Conservation (phyloP, 2,329 filamentous ascomycete genomes). For the Neurospora crassa region DNA sequence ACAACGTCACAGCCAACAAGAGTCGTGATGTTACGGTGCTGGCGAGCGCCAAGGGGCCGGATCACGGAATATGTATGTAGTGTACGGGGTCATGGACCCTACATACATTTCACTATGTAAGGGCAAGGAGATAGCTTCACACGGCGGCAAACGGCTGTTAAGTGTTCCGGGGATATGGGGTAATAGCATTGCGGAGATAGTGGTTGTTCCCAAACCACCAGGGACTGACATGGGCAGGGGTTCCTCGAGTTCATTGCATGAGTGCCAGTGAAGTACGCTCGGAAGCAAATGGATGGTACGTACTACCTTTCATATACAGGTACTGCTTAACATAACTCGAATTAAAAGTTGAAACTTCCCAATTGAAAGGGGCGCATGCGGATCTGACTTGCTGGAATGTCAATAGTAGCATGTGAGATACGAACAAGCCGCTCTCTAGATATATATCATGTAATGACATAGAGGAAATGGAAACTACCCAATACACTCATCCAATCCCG, state of each 20-base stretch:
- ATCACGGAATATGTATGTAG: neutral
- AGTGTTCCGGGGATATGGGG: slow-evolving; percentile 16
- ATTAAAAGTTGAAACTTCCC: neutral
- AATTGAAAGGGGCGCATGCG: neutral
- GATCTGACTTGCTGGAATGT: neutral
- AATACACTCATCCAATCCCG: neutral
- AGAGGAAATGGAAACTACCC: neutral
- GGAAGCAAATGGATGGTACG: neutral
- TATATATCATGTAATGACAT: neutral
- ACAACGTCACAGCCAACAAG: neutral
- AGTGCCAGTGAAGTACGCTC: neutral
- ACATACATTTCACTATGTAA: too few relatives aligned
- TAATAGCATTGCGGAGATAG: neutral
- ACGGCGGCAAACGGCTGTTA: slow-evolving; percentile 16
- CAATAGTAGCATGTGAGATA: neutral
- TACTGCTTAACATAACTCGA: neutral
- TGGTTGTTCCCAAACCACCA: neutral
- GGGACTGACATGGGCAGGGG: neutral
- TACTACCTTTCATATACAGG: neutral
- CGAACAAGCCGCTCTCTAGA: neutral
- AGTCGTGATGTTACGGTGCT: neutral
- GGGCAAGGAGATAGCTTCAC: slow-evolving; percentile 12
- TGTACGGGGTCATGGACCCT: neutral
- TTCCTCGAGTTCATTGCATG: neutral
- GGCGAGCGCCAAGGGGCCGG: neutral